Percentiles rank a stretch among this genome's conserved stretches.
Conservation (phyloP, 495 filamentous ascomycete genomes). For the Penicillium riverlandense region DNA sequence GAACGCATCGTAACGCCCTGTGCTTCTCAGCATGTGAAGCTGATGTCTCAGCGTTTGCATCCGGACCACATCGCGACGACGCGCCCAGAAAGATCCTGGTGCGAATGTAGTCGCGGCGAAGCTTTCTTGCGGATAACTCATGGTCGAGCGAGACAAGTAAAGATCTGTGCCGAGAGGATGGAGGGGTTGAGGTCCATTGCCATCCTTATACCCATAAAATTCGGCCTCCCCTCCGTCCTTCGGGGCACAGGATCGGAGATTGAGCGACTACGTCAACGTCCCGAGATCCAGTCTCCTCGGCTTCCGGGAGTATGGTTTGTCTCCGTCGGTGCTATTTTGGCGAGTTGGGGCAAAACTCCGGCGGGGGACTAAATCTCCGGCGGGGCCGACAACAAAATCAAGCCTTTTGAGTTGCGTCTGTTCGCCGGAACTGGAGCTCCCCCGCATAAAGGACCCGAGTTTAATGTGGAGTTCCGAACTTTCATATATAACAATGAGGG, state of each 20-base stretch:
- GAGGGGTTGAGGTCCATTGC: too few species aligned
- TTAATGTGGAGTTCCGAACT: conserved; percentile 9
- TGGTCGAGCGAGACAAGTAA: background rate
- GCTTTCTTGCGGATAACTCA: conserved; percentile 27
- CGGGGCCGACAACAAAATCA: conserved; percentile 1
- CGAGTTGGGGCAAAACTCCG: conserved; percentile 6
- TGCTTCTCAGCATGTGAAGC: conserved; percentile 43
- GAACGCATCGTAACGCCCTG: conserved; percentile 50
- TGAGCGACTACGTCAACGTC: background rate
- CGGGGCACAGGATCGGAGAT: conserved; percentile 2
- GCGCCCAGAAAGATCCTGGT: conserved; percentile 21
- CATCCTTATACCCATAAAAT: too few species aligned
- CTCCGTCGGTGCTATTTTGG: background rate
- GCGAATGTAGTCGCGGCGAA: conserved; percentile 24
- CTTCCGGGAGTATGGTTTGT: too few species aligned
- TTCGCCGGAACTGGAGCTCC: background rate
- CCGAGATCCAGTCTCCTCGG: background rate
- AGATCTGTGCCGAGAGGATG: background rate
- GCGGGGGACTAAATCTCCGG: conserved; percentile 9
- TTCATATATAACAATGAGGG: conserved; percentile 2
- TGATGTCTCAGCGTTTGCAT: conserved; percentile 35
- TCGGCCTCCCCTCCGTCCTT: too few species aligned
- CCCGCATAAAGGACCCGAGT: background rate
- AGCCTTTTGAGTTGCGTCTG: background rate
- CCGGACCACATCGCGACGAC: conserved; percentile 34